These are phyloP conservation scores for Candida pseudoviswanathii DNA, from an alignment of 1,139 yeast genomes.

Conservation along the genomic window DNA sequence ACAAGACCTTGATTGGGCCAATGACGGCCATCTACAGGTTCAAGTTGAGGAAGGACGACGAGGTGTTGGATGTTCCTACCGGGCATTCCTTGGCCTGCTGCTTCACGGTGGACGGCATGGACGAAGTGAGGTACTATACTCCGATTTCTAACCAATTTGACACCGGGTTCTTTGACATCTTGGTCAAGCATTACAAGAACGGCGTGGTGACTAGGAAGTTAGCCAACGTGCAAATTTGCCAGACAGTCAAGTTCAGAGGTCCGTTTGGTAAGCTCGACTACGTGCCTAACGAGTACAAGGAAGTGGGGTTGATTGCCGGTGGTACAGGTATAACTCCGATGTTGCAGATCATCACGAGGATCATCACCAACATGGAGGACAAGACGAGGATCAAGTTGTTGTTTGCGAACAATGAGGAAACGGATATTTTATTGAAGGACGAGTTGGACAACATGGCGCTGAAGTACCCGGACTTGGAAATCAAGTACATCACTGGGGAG, in stretches of 20 bases:
- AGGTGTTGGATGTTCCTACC: conserved; percentile 64
- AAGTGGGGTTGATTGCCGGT: conserved; percentile 74
- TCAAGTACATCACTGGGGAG: conserved; percentile 25
- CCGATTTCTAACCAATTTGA: conserved; percentile 75
- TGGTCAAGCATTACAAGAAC: conserved; percentile 71
- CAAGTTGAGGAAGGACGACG: conserved; percentile 60
- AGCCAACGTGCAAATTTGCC: conserved; percentile 65
- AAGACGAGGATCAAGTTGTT: conserved; percentile 59
- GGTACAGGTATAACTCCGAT: conserved; percentile 84
- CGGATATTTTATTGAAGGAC: conserved; percentile 67
- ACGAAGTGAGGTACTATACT: conserved; percentile 68
- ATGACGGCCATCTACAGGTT: conserved; percentile 76
- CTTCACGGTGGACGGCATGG: conserved; percentile 56
- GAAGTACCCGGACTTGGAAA: conserved; percentile 61
- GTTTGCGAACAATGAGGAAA: conserved; percentile 72
- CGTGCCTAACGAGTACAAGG: conserved; percentile 57
- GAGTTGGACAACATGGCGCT: conserved; percentile 70
- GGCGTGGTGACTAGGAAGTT: conserved; percentile 68
- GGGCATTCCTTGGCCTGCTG: conserved; percentile 76
- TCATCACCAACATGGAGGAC: conserved; percentile 70
- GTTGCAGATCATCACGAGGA: conserved; percentile 64
- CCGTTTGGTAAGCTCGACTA: conserved; percentile 76
- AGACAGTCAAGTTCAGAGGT: conserved; percentile 70
- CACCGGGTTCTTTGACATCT: conserved; percentile 70
- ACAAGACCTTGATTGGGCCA: conserved; percentile 68